Conservation (phyloP, 1,284 basidiomycete species). For the Pseudozyma tsukubaensis region DNA sequence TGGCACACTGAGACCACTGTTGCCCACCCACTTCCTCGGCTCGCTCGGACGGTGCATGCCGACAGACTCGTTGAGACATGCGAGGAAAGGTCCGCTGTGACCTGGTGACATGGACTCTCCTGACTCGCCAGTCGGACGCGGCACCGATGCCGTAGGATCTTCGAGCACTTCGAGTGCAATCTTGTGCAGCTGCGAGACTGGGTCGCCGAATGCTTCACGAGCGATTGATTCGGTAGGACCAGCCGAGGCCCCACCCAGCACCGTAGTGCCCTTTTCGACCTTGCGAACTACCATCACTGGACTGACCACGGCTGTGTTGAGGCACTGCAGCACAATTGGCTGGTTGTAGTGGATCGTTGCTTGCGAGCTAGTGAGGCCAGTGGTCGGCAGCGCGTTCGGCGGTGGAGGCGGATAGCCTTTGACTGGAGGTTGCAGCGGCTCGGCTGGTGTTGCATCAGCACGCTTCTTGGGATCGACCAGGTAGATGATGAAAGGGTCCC, state of each 20-base stretch:
- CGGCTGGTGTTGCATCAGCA: slow-evolving; percentile 79
- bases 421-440: slow-evolving; percentile 72
- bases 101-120: slow-evolving; percentile 49
- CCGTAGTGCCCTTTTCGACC: slow-evolving; percentile 88
- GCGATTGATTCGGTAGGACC: slow-evolving; percentile 76
- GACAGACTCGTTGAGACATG: slow-evolving; percentile 61
- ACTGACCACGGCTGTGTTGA: slow-evolving; percentile 91
- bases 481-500: slow-evolving; percentile 92
- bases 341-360: slow-evolving; percentile 88
- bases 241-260: slow-evolving; percentile 82
- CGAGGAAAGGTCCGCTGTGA: slow-evolving; percentile 59
- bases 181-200: slow-evolving; percentile 91
- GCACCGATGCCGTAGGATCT: slow-evolving; percentile 36
- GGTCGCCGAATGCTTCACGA: slow-evolving; percentile 88
- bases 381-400: slow-evolving; percentile 83
- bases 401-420: slow-evolving; percentile 82
- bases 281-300: slow-evolving; percentile 92
- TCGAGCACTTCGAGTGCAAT: slow-evolving; percentile 64
- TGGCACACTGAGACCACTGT: slow-evolving; percentile 42
- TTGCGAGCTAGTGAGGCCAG: slow-evolving; percentile 84
- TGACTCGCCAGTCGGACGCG: slow-evolving; percentile 28
- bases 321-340: slow-evolving; percentile 91
- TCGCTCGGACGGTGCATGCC: slow-evolving; percentile 61
- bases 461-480: slow-evolving; percentile 78
- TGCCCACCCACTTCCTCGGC: slow-evolving; percentile 53